These are phyloP conservation scores for Nakaseomyces uthaithaninus DNA, from an alignment of 1,139 yeast genomes.

Conservation along the genomic window DNA sequence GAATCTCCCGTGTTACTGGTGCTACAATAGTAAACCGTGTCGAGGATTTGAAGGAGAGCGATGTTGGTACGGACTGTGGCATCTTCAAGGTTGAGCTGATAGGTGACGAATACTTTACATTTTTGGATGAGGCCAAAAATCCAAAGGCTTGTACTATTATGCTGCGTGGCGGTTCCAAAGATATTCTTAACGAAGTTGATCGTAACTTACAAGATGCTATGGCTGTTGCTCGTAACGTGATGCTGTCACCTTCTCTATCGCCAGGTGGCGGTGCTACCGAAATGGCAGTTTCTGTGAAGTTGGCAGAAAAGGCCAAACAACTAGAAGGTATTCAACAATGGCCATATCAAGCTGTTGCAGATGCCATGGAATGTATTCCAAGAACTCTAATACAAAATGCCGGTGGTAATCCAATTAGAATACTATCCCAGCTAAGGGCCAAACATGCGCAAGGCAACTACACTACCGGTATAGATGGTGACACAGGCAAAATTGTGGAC, in stretches of 20 bases:
- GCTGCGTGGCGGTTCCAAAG: constrained; percentile 95
- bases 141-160: constrained; percentile 93
- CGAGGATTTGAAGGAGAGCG: constrained; percentile 86
- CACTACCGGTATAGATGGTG: constrained; percentile 93
- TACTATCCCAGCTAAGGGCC: constrained; percentile 85
- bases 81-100: constrained; percentile 86
- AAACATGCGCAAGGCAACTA: constrained; percentile 85
- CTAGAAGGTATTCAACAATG: constrained; percentile 95
- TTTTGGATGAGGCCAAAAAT: constrained; percentile 65
- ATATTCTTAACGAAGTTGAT: constrained; percentile 90
- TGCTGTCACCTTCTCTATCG: constrained; percentile 86
- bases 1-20: constrained; percentile 96
- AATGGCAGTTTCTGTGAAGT: constrained; percentile 89
- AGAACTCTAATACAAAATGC: constrained; percentile 95
- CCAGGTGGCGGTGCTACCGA: constrained; percentile 99
- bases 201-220: constrained; percentile 97
- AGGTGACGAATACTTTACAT: constrained; percentile 96
- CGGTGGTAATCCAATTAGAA: constrained; percentile 91
- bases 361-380: constrained; percentile 97
- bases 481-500: constrained; percentile 85
- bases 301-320: constrained; percentile 83
- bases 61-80: constrained; percentile 85
- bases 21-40: constrained; percentile 94
- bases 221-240: constrained; percentile 94
- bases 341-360: constrained; percentile 99